phyloP scores from a whole-genome alignment of 108 stramenopile genomes.

The Seminavis robusta region DNA sequence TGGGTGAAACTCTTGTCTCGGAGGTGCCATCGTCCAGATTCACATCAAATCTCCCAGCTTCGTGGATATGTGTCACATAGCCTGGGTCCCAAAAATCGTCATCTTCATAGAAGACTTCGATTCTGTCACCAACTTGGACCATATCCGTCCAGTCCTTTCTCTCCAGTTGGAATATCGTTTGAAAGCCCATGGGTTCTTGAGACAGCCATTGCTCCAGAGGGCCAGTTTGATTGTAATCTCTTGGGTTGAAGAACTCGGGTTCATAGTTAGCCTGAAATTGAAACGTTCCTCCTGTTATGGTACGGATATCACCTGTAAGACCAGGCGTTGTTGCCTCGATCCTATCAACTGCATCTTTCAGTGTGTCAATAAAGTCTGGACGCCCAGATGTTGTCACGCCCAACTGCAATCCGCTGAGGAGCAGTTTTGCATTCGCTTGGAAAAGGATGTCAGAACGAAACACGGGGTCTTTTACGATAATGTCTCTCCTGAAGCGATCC shows the following conservation, averaged over 20 bases:
- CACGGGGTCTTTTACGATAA: constrained; percentile 20
- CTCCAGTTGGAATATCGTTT: constrained; percentile 37
- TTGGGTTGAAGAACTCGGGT: constrained; percentile 10
- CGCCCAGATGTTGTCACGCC: constrained; percentile 9
- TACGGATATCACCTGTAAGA: constrained; percentile 11
- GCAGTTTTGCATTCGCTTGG: constrained; percentile 18
- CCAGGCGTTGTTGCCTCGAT: constrained; percentile 20
- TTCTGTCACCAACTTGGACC: background rate
- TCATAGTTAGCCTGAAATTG: constrained; percentile 1
- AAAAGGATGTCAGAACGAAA: constrained; percentile 19
- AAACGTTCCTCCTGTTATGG: constrained; percentile 15
- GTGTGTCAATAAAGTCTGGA: constrained; percentile 9
- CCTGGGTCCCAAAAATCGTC: no score
- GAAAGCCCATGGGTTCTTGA: constrained; percentile 41
- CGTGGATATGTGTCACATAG: background rate
- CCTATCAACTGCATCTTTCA: constrained; percentile 1
- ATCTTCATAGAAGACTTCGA: no score
- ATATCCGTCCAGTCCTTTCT: no score
- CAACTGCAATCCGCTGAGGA: constrained; percentile 16
- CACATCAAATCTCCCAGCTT: no score
- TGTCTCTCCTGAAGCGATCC: constrained; percentile 24
- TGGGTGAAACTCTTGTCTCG: no score
- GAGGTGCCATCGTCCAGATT: no score
- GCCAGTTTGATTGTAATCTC: constrained; percentile 41
- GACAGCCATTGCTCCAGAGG: constrained; percentile 42